Evolutionary conservation across 2,329 filamentous ascomycete genomes (phyloP), one percentile per base, ranked within the genome.

Genomic region (Trichoderma koningiopsis): DNA sequence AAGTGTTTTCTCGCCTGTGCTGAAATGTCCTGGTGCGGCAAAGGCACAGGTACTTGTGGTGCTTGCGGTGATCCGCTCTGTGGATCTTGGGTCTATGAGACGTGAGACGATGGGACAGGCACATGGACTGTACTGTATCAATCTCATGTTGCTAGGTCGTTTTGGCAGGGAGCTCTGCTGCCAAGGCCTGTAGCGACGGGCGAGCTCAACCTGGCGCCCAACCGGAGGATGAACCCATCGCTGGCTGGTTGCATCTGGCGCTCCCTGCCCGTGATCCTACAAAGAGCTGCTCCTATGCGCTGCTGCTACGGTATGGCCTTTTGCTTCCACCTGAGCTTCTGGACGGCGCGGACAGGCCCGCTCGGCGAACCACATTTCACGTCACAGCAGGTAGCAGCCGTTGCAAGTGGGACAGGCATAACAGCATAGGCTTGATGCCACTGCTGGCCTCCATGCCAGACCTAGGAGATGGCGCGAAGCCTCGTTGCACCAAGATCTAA

Each of bases 171-270:
- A 59, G 35, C 33, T 27, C 22, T 59, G 5, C 29, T 67, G 55
- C 63, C 63, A 67, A 67, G 55, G 8, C 63, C 53, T 52, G 55
- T 31, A 49, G 29, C 22, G 29, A 58, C 53, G 55, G 55, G n/a
- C 63, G 63, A 67, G 63, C 63, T 67, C 63, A 67, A 67, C 53
- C 55, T 67, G 55, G 35, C 63, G 63, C 63, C 63, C 63, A 52
- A 29, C 63, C 43, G 63, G 55, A 67, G 58, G 55, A 67, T 40
- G 37, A 59, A 52, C 55, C 53, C 63, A 67, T 43, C 49, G 24
- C 61, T 64, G 53, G 47, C 43, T 66, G 63, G 52, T 24, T 58
- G 53, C 52, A 55, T 29, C 33, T 29, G 61, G 61, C 31, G 24
- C 61, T 62, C 33, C 56, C 40, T 27, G 47, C 10, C n/a, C 22